Conservation (phyloP, 202 grass and related monocot genomes). For the Saccharum hybrid region DNA sequence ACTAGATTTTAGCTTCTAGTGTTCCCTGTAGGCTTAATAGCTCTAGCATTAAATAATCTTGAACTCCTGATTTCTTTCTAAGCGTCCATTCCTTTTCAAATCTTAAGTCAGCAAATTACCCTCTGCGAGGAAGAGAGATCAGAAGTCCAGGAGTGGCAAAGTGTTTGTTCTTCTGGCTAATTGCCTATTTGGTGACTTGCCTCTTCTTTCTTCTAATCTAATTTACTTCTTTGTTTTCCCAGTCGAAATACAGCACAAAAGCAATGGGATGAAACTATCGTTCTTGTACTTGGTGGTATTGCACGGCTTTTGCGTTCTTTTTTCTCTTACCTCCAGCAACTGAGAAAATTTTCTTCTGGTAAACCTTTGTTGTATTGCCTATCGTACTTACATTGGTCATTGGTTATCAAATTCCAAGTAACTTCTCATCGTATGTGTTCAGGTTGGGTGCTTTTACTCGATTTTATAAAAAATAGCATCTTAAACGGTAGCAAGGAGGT, state of each 20-base stretch:
- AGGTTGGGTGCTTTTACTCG: slow-evolving; percentile 89
- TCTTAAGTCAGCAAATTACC: neutral
- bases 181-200: slow-evolving; percentile 14
- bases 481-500: slow-evolving; percentile 97
- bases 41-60: neutral
- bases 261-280: slow-evolving; percentile 99
- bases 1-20: too few relatives aligned
- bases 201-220: slow-evolving; percentile 21
- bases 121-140: neutral
- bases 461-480: slow-evolving; percentile 90
- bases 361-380: slow-evolving; percentile 40
- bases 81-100: slow-evolving; percentile 29
- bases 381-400: slow-evolving; percentile 30
- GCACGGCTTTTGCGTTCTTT: slow-evolving; percentile 85
- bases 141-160: neutral
- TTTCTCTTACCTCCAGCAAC: slow-evolving; percentile 86
- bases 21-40: neutral
- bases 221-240: slow-evolving; percentile 43
- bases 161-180: neutral
- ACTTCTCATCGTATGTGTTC: slow-evolving; percentile 35
- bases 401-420: slow-evolving; percentile 32
- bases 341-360: slow-evolving; percentile 88
- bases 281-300: slow-evolving; percentile 91
- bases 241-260: slow-evolving; percentile 98
- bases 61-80: slow-evolving; percentile 23